Conservation (phyloP, 306 rosid species). For the Glycyrrhiza uralensis region DNA sequence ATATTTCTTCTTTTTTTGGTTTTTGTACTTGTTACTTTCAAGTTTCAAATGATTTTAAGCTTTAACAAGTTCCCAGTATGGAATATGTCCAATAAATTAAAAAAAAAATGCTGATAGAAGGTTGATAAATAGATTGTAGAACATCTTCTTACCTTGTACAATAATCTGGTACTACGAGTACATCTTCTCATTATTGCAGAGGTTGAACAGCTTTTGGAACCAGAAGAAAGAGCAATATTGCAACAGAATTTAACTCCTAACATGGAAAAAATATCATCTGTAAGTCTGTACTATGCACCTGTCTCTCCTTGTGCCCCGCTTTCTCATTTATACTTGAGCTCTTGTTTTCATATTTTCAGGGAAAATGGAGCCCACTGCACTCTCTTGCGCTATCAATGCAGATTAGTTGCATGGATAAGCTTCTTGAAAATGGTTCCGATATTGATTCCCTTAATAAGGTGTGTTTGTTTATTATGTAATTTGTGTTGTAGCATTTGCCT, state of each 20-base stretch:
- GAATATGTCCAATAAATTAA: neutral
- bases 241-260: constrained; percentile 59
- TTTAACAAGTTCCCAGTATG: constrained; percentile 1
- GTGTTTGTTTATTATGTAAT: constrained; percentile 10
- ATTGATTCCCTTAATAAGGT: constrained; percentile 62
- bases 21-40: constrained; percentile 1
- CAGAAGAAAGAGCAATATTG: constrained; percentile 72
- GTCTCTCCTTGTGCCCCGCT: constrained; percentile 7
- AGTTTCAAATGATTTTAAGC: neutral
- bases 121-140: constrained; percentile 6
- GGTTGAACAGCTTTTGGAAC: constrained; percentile 82
- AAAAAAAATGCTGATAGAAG: constrained; percentile 15
- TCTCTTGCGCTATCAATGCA: constrained; percentile 74
- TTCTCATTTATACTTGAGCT: constrained; percentile 11
- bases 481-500: constrained; percentile 2
- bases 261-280: constrained; percentile 68
- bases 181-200: constrained; percentile 49
- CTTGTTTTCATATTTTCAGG: constrained; percentile 40
- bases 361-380: constrained; percentile 78
- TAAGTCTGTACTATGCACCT: constrained; percentile 35
- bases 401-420: constrained; percentile 61
- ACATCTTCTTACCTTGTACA: neutral
- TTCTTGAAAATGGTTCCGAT: constrained; percentile 63
- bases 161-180: neutral
- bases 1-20: neutral